Percentiles rank a stretch among this genome's conserved stretches.
Conservation (phyloP, 495 filamentous ascomycete species). For the Aspergillus saccharolyticus region DNA sequence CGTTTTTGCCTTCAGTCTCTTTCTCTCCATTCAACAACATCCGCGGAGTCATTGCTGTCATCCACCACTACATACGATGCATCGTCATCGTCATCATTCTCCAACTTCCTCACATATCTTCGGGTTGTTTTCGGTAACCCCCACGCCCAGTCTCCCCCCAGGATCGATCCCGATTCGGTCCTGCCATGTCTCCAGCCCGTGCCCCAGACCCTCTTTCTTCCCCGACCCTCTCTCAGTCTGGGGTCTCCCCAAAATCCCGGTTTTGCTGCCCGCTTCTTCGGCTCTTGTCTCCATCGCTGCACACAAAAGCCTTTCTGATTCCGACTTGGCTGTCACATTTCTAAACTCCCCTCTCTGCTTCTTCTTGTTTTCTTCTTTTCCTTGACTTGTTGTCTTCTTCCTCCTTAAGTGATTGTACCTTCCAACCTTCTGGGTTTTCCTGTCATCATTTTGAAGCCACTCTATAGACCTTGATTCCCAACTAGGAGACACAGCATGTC, state of each 20-base stretch:
- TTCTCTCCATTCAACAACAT: neutral
- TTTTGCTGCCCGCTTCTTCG: neutral
- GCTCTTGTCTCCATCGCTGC: neutral
- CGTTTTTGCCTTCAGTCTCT: neutral
- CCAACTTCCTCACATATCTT: neutral
- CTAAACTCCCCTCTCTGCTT: neutral
- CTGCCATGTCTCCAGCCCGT: constrained; percentile 2
- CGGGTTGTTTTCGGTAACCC: constrained; percentile 2
- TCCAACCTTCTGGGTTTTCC: neutral
- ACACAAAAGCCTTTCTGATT: constrained; percentile 11
- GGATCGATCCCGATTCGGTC: neutral
- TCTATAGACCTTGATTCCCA: neutral
- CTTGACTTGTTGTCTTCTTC: neutral
- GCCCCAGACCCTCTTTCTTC: constrained; percentile 7
- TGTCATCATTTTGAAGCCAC: neutral
- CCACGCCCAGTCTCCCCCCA: constrained; percentile 12
- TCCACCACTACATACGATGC: neutral
- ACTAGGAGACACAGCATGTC: constrained; percentile 22
- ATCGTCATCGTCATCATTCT: neutral
- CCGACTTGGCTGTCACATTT: constrained; percentile 2
- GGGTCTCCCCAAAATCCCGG: constrained; percentile 9
- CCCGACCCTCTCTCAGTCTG: constrained; percentile 8
- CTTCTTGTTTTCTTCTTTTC: constrained; percentile 4
- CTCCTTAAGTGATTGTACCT: constrained; percentile 4
- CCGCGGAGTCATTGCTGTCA: no score